A percentile compares a stretch with the other conserved stretches of the same genome.
Evolutionary conservation across 2,329 filamentous ascomycete species (phyloP).

Genomic region (Macrophomina tecta): DNA sequence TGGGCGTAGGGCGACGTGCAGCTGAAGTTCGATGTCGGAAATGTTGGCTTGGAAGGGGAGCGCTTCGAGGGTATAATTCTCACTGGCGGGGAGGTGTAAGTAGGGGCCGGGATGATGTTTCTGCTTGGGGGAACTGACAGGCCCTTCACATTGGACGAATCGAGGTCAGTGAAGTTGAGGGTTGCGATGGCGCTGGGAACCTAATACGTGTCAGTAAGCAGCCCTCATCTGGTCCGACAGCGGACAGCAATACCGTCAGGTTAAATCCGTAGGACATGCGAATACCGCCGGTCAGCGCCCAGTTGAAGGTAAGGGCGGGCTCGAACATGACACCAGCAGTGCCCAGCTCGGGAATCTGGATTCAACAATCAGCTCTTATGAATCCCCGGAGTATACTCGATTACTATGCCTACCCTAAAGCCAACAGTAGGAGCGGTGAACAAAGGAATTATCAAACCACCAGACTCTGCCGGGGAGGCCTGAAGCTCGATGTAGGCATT

Average conservation of each 20-base stretch:
- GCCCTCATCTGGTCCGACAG: background rate
- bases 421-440: conserved; percentile 39
- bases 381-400: background rate
- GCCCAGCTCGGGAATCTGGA: conserved; percentile 43
- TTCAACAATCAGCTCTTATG: background rate
- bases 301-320: conserved; percentile 38
- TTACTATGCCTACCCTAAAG: conserved; percentile 31
- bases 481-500: conserved; percentile 44
- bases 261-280: conserved; percentile 46
- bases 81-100: background rate
- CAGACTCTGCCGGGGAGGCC: conserved; percentile 35
- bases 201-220: background rate
- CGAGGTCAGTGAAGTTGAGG: conserved; percentile 21
- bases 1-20: conserved; percentile 41
- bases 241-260: conserved; percentile 33
- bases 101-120: background rate
- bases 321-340: conserved; percentile 44
- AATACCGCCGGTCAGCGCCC: conserved; percentile 37
- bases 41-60: conserved; percentile 42
- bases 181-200: conserved; percentile 11
- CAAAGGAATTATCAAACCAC: conserved; percentile 35
- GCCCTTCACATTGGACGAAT: conserved; percentile 12
- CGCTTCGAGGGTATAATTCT: conserved; percentile 37
- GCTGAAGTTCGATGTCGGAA: conserved; percentile 37
- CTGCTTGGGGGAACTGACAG: background rate